These are phyloP conservation scores for Teunomyces kruisii DNA, from an alignment of 805 yeast species.

Conservation along the genomic window DNA sequence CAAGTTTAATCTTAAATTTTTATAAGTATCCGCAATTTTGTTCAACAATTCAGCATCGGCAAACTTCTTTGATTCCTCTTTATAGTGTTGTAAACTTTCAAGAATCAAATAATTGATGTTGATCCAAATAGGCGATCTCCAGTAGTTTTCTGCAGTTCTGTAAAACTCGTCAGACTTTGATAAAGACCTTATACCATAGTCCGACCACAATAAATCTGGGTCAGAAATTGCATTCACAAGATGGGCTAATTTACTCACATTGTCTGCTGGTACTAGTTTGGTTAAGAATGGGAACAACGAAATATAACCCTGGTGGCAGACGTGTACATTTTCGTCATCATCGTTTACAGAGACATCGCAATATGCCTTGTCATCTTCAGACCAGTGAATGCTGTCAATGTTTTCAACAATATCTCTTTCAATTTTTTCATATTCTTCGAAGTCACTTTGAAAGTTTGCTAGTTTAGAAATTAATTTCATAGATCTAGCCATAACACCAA, in stretches of 20 bases:
- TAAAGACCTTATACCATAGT: conserved; percentile 77
- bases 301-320: conserved; percentile 90
- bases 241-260: conserved; percentile 44
- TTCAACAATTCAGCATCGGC: conserved; percentile 40
- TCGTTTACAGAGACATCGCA: conserved; percentile 84
- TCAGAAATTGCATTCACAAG: conserved; percentile 61
- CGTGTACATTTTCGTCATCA: conserved; percentile 60
- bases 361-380: conserved; percentile 58
- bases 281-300: conserved; percentile 82
- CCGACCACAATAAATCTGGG: conserved; percentile 73
- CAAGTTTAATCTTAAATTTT: conserved; percentile 59
- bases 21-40: conserved; percentile 43
- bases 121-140: conserved; percentile 95
- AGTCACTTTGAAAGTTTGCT: conserved; percentile 60
- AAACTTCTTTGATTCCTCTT: conserved; percentile 23
- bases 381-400: conserved; percentile 81
- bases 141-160: conserved; percentile 84
- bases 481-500: conserved; percentile 87
- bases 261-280: conserved; percentile 54
- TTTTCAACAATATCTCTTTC: conserved; percentile 60
- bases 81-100: conserved; percentile 65
- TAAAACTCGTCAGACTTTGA: conserved; percentile 65
- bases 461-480: conserved; percentile 71
- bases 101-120: conserved; percentile 83
- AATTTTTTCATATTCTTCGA: conserved; percentile 48